Evolutionary conservation across 1,284 basidiomycete species (phyloP).

Genomic region (Ceratobasidium sp.): DNA sequence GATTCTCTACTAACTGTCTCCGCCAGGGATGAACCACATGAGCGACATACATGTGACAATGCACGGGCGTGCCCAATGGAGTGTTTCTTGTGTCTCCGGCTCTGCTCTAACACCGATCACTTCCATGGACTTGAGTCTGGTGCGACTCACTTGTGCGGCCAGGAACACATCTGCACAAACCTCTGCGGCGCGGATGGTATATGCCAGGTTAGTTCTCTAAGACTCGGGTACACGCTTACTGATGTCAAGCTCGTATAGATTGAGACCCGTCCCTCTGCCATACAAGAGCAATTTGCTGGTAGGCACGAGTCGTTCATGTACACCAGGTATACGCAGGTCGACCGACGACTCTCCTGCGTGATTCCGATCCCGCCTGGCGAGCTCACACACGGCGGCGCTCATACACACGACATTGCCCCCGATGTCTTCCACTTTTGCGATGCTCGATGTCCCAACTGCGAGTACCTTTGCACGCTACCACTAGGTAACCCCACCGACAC

Average conservation of each 20-base stretch:
- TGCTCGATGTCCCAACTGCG: constrained; percentile 60
- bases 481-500: constrained; percentile 51
- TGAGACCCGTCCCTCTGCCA: constrained; percentile 61
- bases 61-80: constrained; percentile 58
- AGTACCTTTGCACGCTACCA: constrained; percentile 65
- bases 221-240: too few relatives aligned
- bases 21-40: constrained; percentile 56
- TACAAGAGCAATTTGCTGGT: constrained; percentile 57
- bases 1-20: not conserved
- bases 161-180: constrained; percentile 48
- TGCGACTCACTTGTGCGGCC: constrained; percentile 67
- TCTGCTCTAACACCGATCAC: constrained; percentile 59
- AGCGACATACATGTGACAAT: constrained; percentile 57
- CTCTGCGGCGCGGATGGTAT: constrained; percentile 52
- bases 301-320: constrained; percentile 57
- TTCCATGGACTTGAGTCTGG: constrained; percentile 57
- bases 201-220: constrained; percentile 23
- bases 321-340: constrained; percentile 49
- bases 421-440: constrained; percentile 60
- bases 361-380: constrained; percentile 56
- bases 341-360: constrained; percentile 58
- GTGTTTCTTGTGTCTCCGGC: constrained; percentile 61
- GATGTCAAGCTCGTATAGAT: constrained; percentile 59
- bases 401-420: constrained; percentile 56
- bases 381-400: constrained; percentile 55